Conservation (phyloP, 1,284 basidiomycete species). For the Cryptococcus deneoformans region DNA sequence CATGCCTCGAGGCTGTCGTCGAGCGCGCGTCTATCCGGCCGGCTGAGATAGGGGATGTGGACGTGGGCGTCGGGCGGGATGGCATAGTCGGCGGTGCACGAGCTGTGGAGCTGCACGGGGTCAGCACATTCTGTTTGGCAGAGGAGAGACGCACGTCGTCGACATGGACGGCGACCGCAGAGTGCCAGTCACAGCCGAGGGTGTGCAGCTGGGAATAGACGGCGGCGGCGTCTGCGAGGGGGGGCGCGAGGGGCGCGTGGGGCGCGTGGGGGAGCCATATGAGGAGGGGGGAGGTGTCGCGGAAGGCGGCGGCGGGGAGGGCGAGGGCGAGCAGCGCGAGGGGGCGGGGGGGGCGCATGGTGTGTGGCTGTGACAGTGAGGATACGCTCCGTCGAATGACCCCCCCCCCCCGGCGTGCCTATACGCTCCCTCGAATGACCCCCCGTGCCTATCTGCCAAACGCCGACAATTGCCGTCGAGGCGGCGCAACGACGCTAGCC, state of each 20-base stretch:
- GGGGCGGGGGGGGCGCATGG: slow-evolving; percentile 22
- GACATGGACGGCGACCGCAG: slow-evolving; percentile 21
- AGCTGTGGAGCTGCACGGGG: slow-evolving; percentile 37
- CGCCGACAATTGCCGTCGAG: no score
- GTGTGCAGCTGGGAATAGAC: slow-evolving; percentile 33
- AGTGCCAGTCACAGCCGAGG: slow-evolving; percentile 47
- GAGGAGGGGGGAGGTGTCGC: slow-evolving; percentile 41
- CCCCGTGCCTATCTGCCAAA: no score
- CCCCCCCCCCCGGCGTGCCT: background rate
- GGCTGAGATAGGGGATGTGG: slow-evolving; percentile 32
- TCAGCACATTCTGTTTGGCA: background rate
- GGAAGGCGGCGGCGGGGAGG: slow-evolving; percentile 28
- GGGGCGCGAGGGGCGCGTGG: no score
- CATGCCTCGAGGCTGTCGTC: slow-evolving; percentile 27
- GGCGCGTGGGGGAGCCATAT: no score
- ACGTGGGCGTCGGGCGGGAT: slow-evolving; percentile 27
- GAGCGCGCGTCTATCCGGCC: slow-evolving; percentile 21
- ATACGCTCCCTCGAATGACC: no score
- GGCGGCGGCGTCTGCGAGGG: slow-evolving; percentile 21
- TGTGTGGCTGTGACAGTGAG: background rate
- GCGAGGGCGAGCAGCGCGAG: slow-evolving; percentile 14
- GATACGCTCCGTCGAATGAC: background rate
- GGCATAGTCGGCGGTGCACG: slow-evolving; percentile 16
- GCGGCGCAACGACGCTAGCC: no score
- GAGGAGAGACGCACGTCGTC: slow-evolving; percentile 24